Evolutionary conservation across 768 basidiomycete genomes (phyloP), one percentile per base, ranked within the genome.

Genomic region (Panaeolus papilionaceus): DNA sequence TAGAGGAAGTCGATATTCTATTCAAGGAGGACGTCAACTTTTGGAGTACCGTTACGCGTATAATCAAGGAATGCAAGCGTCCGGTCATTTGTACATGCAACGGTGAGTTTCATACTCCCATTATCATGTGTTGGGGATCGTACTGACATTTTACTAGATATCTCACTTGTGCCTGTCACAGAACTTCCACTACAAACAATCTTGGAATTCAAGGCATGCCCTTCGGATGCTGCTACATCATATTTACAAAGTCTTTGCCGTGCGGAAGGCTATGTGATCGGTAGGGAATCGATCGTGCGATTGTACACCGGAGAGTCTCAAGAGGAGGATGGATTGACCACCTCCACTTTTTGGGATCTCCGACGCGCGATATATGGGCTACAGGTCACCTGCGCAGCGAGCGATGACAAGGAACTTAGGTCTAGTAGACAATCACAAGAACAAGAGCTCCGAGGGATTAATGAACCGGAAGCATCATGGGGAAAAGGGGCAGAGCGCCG

Each of bases 51-150:
- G 87, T 98, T 33, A 83, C 92, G 9, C 85, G 88, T 66, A 85
- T 99, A 68, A 95, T 98, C 74, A 88, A 86, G 68, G 86, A 92
- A 18, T 94, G 94, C 71, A 89, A 87, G 71, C 83, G 98, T 66
- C 97, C 98, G 6, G 92, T 99, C 47, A 86, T 99, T 63, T 86
- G 95, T 80, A 99, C 97, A 64, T 99, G 98, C 79, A 98, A 96
- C 72, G 96, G 97, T 96, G 74, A 77, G 88, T 71, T 40, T 68
- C 42, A 58, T 47, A 67, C 66, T 66, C 69, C 68, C 42, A 37
- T 33, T 72, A 61, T 64, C 42, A 23, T 63, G 71, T 28, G 45
- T 64, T 64, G 66, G 61, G 62, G 61, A 62, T 70, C 67, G n/a
- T 8, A 23, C 23, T 64, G 20, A 66, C 47, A 40, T 69, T 45